Conservation (phyloP, 2,329 filamentous ascomycete genomes). For the Xylaria multiplex region DNA sequence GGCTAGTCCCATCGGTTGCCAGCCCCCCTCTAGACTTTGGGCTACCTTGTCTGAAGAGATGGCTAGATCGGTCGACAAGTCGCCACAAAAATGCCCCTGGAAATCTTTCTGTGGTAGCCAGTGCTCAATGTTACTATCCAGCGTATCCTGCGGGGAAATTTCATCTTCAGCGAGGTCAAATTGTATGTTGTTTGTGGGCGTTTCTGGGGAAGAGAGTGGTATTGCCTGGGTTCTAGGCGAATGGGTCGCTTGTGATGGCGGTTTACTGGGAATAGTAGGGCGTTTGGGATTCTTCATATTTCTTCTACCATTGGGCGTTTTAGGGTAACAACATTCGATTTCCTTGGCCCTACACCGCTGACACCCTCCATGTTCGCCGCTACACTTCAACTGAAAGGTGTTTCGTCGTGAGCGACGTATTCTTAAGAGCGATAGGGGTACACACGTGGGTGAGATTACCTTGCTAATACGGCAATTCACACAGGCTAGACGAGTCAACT, state of each 20-base stretch:
- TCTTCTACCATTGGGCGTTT: not conserved
- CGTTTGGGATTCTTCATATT: conserved; percentile 4
- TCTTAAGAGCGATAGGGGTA: not conserved
- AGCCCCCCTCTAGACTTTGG: not conserved
- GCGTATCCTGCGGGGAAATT: not conserved
- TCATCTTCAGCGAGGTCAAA: not conserved
- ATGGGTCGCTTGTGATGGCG: not conserved
- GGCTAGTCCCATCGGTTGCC: not conserved
- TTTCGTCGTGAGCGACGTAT: not conserved
- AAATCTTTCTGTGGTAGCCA: conserved; percentile 14
- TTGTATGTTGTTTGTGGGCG: not conserved
- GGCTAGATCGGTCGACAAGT: conserved; percentile 1
- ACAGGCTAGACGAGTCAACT: conserved; percentile 6
- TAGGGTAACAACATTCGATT: conserved; percentile 12
- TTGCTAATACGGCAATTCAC: conserved; percentile 16
- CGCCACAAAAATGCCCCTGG: not conserved
- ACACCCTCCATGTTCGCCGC: conserved; percentile 10
- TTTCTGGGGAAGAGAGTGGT: conserved; percentile 4
- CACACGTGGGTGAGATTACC: not conserved
- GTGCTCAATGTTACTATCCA: not conserved
- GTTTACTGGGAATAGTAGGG: conserved; percentile 2
- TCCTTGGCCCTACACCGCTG: conserved; percentile 1
- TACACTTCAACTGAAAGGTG: conserved; percentile 10
- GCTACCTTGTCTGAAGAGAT: not conserved
- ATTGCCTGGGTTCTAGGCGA: not conserved